Evolutionary conservation across 192 early-diverging fungal genomes (phyloP), one percentile per base, ranked within the genome.

Genomic region (Rhizophagus clarus): DNA sequence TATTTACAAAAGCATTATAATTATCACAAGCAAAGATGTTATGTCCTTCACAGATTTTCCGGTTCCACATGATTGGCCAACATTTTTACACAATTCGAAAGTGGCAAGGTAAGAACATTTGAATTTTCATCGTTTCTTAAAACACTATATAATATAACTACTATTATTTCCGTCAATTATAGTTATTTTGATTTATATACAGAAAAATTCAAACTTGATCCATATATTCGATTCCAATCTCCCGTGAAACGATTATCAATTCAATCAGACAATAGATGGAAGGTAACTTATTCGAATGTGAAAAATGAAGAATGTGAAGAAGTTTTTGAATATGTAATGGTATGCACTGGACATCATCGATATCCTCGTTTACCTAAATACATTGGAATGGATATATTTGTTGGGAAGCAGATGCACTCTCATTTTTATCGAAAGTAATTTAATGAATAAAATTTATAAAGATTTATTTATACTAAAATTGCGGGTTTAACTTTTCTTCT

Each of bases 281-380:
- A 71, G 10, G 56, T 79, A n/a, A 51, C 20, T 45, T 61, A 61
- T 26, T 42, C 3, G 31, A 71, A 28, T 12, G 2, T 10, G 40
- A 63, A 49, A 24, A 68, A 79, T 3, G 72, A 73, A 66, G 76
- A 82, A 67, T 74, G 85, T 40, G 84, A 83, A 61, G 88, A 91
- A 69, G 81, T 82, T 10, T 92, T 92, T 85, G 87, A 90, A 74
- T 88, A 87, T 83, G 87, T 92, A 0, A 89, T 92, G 82, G 86
- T 92, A 49, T 89, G 87, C 32, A 87, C 88, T 15, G 89, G 89
- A 24, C 91, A 91, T 72, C 89, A 92, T 76, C 85, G 85, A 81
- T 82, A 84, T 45, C 88, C 88, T 15, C 79, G 87, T 22, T 82
- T 88, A 28, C 91, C 89, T 26, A 83, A 88, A 10, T 90, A 88